These are phyloP conservation scores for Hirsutella thompsonii DNA, from an alignment of 2,329 filamentous ascomycete species.

Conservation along the genomic window DNA sequence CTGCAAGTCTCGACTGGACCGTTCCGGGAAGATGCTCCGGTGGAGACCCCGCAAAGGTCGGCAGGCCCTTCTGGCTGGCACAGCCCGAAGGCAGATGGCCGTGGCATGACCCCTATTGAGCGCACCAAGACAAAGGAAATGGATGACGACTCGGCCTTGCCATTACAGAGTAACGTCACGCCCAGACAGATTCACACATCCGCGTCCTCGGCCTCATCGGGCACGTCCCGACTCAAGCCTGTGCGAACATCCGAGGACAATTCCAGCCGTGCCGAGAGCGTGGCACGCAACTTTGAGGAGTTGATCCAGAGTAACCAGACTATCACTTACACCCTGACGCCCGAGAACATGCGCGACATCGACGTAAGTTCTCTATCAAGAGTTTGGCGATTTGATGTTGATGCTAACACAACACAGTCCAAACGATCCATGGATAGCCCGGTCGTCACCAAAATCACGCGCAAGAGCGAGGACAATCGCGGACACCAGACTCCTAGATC, in stretches of 20 bases:
- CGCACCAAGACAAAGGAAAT: constrained; percentile 20
- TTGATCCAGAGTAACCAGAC: constrained; percentile 74
- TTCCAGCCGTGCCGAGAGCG: constrained; percentile 37
- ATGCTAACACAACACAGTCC: constrained; percentile 14
- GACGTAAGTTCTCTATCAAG: constrained; percentile 39
- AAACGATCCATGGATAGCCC: constrained; percentile 29
- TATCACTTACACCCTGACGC: constrained; percentile 70
- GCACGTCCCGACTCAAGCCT: constrained; percentile 36
- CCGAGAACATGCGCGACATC: constrained; percentile 64
- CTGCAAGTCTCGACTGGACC: constrained; percentile 14
- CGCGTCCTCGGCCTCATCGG: constrained; percentile 37
- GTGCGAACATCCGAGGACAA: constrained; percentile 47
- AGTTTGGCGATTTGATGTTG: not conserved
- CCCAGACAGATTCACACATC: constrained; percentile 31
- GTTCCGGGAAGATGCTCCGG: constrained; percentile 17
- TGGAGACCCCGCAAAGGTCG: constrained; percentile 20
- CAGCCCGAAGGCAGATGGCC: constrained; percentile 16
- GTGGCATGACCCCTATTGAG: constrained; percentile 26
- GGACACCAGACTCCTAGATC: constrained; percentile 31
- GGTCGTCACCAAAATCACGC: constrained; percentile 23
- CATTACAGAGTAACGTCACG: constrained; percentile 10
- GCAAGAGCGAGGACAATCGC: constrained; percentile 34
- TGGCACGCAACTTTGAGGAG: constrained; percentile 61
- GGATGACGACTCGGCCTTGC: constrained; percentile 16
- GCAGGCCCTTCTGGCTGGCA: constrained; percentile 12